These are phyloP conservation scores for Dendrothele bispora DNA, from an alignment of 768 basidiomycete genomes.

Conservation along the genomic window DNA sequence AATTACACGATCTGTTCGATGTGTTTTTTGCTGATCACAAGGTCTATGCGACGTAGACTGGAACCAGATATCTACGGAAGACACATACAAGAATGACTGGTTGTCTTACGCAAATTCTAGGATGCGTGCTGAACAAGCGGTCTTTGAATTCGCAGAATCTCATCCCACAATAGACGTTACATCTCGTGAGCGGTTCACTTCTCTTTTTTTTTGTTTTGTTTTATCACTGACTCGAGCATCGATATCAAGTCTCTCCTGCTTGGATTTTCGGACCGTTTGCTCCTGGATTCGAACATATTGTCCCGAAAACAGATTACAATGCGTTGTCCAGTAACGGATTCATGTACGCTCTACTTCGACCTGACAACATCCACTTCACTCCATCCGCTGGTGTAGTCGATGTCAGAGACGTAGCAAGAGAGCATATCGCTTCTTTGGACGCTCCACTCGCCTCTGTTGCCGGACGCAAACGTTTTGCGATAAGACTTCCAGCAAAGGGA, in stretches of 20 bases:
- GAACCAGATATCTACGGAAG: conserved; percentile 16
- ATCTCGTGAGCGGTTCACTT: conserved; percentile 13
- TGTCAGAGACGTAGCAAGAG: conserved; percentile 10
- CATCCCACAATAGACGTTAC: conserved; percentile 21
- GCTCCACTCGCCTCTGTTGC: background rate
- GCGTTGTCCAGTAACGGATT: conserved; percentile 5
- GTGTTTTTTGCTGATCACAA: background rate
- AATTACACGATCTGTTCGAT: background rate
- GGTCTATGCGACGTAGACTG: conserved; percentile 12
- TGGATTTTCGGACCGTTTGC: conserved; percentile 19
- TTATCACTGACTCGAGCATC: background rate
- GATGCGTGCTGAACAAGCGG: conserved; percentile 21
- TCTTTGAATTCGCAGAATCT: conserved; percentile 21
- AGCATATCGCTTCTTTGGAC: conserved; percentile 7
- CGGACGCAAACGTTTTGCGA: conserved; percentile 1
- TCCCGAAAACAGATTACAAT: conserved; percentile 3
- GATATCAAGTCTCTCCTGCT: conserved; percentile 13
- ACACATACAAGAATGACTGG: conserved; percentile 9
- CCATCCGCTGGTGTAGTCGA: background rate
- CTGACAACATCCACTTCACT: background rate
- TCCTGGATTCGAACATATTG: conserved; percentile 3
- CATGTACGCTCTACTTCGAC: background rate
- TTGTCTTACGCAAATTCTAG: conserved; percentile 23
- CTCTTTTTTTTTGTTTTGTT: background rate
- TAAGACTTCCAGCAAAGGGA: background rate